Evolutionary conservation across 805 yeast species (phyloP).

Genomic region (Metschnikowia hibisci): DNA sequence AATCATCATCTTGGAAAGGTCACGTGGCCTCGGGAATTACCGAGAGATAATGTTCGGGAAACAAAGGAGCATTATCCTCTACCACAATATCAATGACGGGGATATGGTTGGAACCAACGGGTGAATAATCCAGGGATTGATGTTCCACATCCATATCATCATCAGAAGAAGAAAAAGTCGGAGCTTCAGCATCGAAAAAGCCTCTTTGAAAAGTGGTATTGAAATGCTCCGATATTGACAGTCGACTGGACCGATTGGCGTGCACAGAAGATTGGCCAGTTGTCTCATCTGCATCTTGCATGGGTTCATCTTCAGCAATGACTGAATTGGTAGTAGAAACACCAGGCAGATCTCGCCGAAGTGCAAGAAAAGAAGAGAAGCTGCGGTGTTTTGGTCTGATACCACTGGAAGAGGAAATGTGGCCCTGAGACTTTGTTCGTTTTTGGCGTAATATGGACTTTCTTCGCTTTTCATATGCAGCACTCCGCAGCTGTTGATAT

Average conservation of each 20-base stretch:
- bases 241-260: neutral
- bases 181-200: neutral
- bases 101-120: slow-evolving; percentile 25
- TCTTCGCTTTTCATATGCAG: slow-evolving; percentile 31
- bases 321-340: slow-evolving; percentile 6
- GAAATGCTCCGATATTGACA: slow-evolving; percentile 1
- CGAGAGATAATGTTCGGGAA: slow-evolving; percentile 6
- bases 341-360: slow-evolving; percentile 16
- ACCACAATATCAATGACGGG: slow-evolving; percentile 41
- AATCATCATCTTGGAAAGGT: no score
- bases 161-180: slow-evolving; percentile 1
- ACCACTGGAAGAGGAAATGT: slow-evolving; percentile 1
- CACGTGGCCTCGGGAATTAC: no score
- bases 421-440: slow-evolving; percentile 13
- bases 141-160: slow-evolving; percentile 11
- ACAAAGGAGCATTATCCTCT: slow-evolving; percentile 27
- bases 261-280: neutral
- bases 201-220: slow-evolving; percentile 1
- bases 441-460: slow-evolving; percentile 15
- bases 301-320: slow-evolving; percentile 8
- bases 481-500: slow-evolving; percentile 52
- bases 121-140: neutral
- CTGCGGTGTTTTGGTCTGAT: slow-evolving; percentile 20
- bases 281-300: slow-evolving; percentile 2
- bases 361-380: slow-evolving; percentile 26